A percentile compares a stretch with the other conserved stretches of the same genome.
These are phyloP conservation scores for Echria macrotheca DNA, from an alignment of 495 filamentous ascomycete species.

Conservation along the genomic window DNA sequence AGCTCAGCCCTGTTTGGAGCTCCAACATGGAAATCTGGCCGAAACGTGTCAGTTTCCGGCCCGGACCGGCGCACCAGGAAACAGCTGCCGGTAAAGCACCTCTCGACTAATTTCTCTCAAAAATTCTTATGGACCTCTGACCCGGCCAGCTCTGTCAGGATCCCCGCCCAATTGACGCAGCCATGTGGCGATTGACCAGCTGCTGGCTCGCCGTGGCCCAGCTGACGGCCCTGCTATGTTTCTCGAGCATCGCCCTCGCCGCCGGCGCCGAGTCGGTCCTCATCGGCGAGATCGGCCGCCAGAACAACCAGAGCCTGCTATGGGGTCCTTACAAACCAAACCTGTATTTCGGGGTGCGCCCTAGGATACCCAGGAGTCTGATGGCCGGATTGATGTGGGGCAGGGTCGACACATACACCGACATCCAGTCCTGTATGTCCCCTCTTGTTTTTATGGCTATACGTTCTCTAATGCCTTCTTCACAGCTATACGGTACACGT, in stretches of 20 bases:
- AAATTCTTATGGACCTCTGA: too few species aligned
- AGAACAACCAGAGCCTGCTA: constrained; percentile 79
- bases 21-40: too few species aligned
- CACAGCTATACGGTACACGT: constrained; percentile 84
- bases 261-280: constrained; percentile 36
- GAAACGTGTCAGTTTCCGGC: too few species aligned
- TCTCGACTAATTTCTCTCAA: too few species aligned
- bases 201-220: constrained; percentile 13
- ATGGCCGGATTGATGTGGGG: constrained; percentile 85
- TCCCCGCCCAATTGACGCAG: not conserved
- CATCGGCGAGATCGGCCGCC: constrained; percentile 46
- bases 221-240: constrained; percentile 9
- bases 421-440: constrained; percentile 71
- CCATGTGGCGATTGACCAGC: constrained; percentile 13
- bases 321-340: constrained; percentile 97
- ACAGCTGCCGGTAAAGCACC: too few species aligned
- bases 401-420: constrained; percentile 72
- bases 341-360: constrained; percentile 89
- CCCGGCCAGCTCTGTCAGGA: too few species aligned
- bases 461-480: too few species aligned
- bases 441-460: too few species aligned
- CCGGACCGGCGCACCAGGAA: too few species aligned
- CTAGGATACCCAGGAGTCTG: constrained; percentile 80
- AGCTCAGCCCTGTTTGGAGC: too few species aligned
- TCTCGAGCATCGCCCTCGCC: constrained; percentile 2